Conservation (phyloP, 768 basidiomycete genomes). For the Neoboletus subvelutipes region DNA sequence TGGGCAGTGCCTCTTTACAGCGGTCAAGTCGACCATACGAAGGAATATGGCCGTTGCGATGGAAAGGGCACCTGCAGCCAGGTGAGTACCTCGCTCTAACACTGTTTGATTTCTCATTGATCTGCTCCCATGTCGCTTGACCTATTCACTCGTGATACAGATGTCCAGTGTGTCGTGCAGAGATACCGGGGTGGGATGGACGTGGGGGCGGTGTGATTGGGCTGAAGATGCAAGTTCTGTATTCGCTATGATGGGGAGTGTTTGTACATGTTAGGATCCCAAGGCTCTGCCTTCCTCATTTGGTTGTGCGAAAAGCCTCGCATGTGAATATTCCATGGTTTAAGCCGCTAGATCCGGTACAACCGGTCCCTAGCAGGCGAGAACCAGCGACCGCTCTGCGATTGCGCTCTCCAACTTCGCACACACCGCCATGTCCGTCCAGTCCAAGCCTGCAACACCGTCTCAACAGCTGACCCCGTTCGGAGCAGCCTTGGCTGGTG, state of each 20-base stretch:
- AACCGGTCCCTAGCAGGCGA: not conserved
- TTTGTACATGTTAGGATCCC: constrained; percentile 25
- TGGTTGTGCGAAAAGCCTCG: not conserved
- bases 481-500: constrained; percentile 88
- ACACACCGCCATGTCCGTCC: constrained; percentile 34
- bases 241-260: constrained; percentile 21
- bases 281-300: constrained; percentile 5
- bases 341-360: not conserved
- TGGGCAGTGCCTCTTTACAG: constrained; percentile 71
- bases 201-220: constrained; percentile 67
- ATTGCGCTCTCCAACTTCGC: not conserved
- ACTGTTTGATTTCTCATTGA: not conserved
- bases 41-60: constrained; percentile 39
- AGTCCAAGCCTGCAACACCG: constrained; percentile 53
- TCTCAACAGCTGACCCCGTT: constrained; percentile 74
- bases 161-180: constrained; percentile 71
- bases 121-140: not conserved
- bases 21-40: constrained; percentile 61
- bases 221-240: constrained; percentile 41
- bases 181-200: constrained; percentile 70
- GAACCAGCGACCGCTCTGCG: not conserved
- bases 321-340: constrained; percentile 13
- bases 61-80: constrained; percentile 36
- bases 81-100: constrained; percentile 30
- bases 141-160: constrained; percentile 27